A percentile compares a stretch with the other conserved stretches of the same genome.
These are phyloP conservation scores for Akanthomyces uredinophilus DNA, from an alignment of 2,329 filamentous ascomycete species.

Conservation along the genomic window DNA sequence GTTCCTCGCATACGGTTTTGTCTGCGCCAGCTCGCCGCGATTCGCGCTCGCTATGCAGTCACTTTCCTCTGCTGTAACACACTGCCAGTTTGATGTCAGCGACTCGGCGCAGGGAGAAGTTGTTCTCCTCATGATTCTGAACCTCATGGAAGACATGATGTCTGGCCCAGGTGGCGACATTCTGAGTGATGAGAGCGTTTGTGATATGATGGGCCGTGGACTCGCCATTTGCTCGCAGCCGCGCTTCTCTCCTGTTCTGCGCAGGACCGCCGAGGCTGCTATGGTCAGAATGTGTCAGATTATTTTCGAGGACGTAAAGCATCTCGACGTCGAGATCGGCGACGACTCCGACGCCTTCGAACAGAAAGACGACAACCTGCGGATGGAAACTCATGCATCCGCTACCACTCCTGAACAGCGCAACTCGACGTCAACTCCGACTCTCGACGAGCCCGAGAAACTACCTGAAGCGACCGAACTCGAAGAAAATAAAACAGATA, in stretches of 20 bases:
- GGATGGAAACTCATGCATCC: slow-evolving; percentile 62
- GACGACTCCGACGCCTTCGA: slow-evolving; percentile 63
- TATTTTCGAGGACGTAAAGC: slow-evolving; percentile 89
- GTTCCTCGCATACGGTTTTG: slow-evolving; percentile 92
- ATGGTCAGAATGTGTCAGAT: slow-evolving; percentile 99
- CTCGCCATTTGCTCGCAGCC: slow-evolving; percentile 95
- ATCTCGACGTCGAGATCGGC: slow-evolving; percentile 71
- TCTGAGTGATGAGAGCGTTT: slow-evolving; percentile 96
- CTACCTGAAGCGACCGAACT: slow-evolving; percentile 1
- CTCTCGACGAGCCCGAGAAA: slow-evolving; percentile 8
- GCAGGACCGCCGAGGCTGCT: slow-evolving; percentile 87
- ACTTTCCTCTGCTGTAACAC: slow-evolving; percentile 88
- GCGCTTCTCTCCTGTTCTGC: slow-evolving; percentile 82
- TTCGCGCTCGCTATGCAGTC: slow-evolving; percentile 91
- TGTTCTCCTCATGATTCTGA: slow-evolving; percentile 86
- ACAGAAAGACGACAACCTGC: slow-evolving; percentile 65
- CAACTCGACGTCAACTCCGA: slow-evolving; percentile 6
- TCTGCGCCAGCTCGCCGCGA: slow-evolving; percentile 77
- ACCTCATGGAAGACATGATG: slow-evolving; percentile 98
- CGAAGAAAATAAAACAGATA: slow-evolving; percentile 9
- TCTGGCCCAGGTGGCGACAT: slow-evolving; percentile 88
- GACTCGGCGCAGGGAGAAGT: slow-evolving; percentile 94
- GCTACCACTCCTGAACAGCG: slow-evolving; percentile 10
- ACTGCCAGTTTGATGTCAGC: slow-evolving; percentile 95
- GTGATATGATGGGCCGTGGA: slow-evolving; percentile 98